Evolutionary conservation across 2,329 filamentous ascomycete genomes (phyloP).

Genomic region (Stagonosporopsis vannaccii): DNA sequence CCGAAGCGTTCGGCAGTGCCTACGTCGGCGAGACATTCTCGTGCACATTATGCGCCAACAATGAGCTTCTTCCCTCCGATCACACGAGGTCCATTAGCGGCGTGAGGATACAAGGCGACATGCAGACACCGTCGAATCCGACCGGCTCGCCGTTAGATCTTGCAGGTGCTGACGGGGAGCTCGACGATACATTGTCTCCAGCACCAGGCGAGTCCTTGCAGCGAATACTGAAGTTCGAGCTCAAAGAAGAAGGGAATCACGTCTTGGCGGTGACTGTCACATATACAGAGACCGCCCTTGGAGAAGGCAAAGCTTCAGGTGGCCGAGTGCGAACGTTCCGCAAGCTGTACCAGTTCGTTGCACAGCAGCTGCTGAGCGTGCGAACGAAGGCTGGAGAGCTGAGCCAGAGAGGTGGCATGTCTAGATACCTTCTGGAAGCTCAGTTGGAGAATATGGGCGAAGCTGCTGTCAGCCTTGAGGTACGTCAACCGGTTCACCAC

Average conservation of each 20-base stretch:
- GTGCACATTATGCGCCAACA: conserved; percentile 95
- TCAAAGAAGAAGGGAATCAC: conserved; percentile 94
- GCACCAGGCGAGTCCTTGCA: conserved; percentile 74
- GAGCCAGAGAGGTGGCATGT: conserved; percentile 51
- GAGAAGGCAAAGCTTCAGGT: conserved; percentile 56
- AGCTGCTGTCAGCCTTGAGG: conserved; percentile 79
- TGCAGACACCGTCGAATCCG: conserved; percentile 87
- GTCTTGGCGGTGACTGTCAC: conserved; percentile 92
- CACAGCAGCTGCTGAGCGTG: conserved; percentile 87
- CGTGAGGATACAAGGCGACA: conserved; percentile 86
- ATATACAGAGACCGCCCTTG: conserved; percentile 84
- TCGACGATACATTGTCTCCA: conserved; percentile 49
- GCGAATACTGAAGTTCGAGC: conserved; percentile 80
- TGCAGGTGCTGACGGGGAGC: conserved; percentile 53
- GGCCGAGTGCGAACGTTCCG: conserved; percentile 82
- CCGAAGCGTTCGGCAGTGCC: conserved; percentile 88
- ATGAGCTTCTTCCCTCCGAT: conserved; percentile 66
- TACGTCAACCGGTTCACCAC: conserved; percentile 36
- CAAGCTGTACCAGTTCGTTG: conserved; percentile 96
- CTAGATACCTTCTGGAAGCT: conserved; percentile 81
- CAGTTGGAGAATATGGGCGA: conserved; percentile 96
- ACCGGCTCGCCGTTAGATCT: conserved; percentile 66
- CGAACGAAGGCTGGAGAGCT: conserved; percentile 83
- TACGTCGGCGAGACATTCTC: conserved; percentile 96
- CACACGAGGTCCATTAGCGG: conserved; percentile 67